Evolutionary conservation across 108 stramenopile genomes (phyloP), one percentile per base, ranked within the genome.

Genomic region (Cyclotella baltica): DNA sequence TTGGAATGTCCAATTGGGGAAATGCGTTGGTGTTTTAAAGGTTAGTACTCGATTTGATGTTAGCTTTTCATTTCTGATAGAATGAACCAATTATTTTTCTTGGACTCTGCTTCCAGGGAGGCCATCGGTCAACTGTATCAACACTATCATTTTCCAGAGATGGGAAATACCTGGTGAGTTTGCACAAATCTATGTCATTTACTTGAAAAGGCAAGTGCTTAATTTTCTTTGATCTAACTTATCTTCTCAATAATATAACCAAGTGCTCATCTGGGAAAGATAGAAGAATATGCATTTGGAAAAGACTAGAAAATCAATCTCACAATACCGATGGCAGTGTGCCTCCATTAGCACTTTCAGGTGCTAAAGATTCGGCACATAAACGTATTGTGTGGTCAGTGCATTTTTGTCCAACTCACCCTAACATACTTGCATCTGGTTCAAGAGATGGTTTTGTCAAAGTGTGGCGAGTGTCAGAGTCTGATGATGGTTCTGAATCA

Each of bases 381-480:
- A 96, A 94, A 72, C 86, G 96, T 23, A 96, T 96, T 15, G 84
- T 96, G 5, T 96, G 93, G 93, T 79, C 88, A 28, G 80, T 87
- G 48, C 85, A 94, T 75, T 94, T 93, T 69, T 92, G 92, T 76
- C 91, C 91, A 15, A 72, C 71, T 35, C 68, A 83, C 22, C 74
- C 90, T 34, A 83, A 85, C 15, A 73, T 93, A 33, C 84, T 96
- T 25, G 92, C 90, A 9, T 87, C 96, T 11, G 92, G 89, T 16
- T 92, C 92, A 10, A 84, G 96, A 16, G 96, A 96, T 87, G 93
- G 92, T 15, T 79, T 77, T 52, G 78, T 91, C 18, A 93, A 92
- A 71, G 65, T 96, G 20, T 96, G 96, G 96, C 81, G 84, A 31
- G 65, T 94, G 23, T 22, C 48, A 11, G 81, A 81, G 23, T 20